Conservation (phyloP, 106 monocot genomes). For the Hemerocallis citrina region DNA sequence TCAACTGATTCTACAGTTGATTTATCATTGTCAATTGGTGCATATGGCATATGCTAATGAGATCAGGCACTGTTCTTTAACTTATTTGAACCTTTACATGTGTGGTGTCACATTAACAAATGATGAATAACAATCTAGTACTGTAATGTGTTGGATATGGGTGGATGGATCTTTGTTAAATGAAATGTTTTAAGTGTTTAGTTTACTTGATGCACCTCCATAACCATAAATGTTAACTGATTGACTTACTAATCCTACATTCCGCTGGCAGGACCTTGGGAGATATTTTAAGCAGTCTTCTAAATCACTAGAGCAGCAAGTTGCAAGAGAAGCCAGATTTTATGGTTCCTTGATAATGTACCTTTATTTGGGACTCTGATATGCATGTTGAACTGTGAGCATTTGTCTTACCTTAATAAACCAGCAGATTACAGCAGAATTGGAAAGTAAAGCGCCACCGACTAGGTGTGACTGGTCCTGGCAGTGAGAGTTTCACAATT, state of each 20-base stretch:
- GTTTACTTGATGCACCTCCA: neutral
- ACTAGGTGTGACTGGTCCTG: slow-evolving; percentile 33
- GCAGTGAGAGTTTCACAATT: slow-evolving; percentile 73
- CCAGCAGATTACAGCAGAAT: slow-evolving; percentile 80
- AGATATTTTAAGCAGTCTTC: slow-evolving; percentile 91
- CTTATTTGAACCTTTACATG: neutral
- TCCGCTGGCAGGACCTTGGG: slow-evolving; percentile 60
- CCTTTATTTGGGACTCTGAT: neutral
- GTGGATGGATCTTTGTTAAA: neutral
- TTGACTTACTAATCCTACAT: neutral
- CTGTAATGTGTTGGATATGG: neutral
- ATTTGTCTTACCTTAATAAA: slow-evolving; percentile 6
- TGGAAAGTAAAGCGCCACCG: slow-evolving; percentile 99
- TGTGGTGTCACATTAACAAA: neutral
- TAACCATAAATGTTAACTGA: neutral
- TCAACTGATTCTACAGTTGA: no score
- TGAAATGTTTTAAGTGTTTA: neutral
- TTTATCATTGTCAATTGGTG: no score
- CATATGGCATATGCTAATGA: no score
- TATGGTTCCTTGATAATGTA: slow-evolving; percentile 89
- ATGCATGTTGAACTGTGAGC: neutral
- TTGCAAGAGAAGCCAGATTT: slow-evolving; percentile 72
- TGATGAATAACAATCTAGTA: neutral
- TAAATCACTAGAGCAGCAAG: slow-evolving; percentile 81
- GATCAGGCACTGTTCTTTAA: neutral